These are phyloP conservation scores for Russula sp. DNA, from an alignment of 768 basidiomycete species.

Conservation along the genomic window DNA sequence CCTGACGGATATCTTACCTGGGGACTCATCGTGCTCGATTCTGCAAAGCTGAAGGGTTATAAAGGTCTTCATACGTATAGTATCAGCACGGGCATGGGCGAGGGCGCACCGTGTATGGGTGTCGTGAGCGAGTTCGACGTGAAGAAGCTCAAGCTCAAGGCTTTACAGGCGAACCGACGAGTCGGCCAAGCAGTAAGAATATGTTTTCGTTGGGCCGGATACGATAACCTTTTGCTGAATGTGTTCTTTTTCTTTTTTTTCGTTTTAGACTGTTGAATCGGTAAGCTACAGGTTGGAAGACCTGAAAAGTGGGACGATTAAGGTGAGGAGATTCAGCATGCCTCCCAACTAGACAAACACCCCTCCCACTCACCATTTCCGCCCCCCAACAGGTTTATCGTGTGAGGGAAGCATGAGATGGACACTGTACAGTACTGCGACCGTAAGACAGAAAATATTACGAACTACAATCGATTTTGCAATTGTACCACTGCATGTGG, in stretches of 20 bases:
- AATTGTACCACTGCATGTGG: slow-evolving; percentile 11
- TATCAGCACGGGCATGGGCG: slow-evolving; percentile 52
- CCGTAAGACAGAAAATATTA: background rate
- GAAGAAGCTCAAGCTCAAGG: slow-evolving; percentile 83
- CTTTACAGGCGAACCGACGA: slow-evolving; percentile 85
- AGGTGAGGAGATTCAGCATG: slow-evolving; percentile 46
- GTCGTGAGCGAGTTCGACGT: slow-evolving; percentile 78
- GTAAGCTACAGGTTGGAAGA: slow-evolving; percentile 89
- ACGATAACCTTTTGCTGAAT: slow-evolving; percentile 9
- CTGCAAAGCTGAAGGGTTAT: slow-evolving; percentile 74
- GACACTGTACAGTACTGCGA: background rate
- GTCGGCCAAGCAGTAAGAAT: slow-evolving; percentile 62
- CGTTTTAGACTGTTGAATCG: slow-evolving; percentile 57
- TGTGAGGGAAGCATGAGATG: slow-evolving; percentile 34
- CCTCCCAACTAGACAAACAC: background rate
- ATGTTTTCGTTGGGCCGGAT: slow-evolving; percentile 2
- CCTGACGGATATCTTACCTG: slow-evolving; percentile 78
- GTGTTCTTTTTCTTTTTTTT: background rate
- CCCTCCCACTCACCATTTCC: background rate
- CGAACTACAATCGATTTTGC: background rate
- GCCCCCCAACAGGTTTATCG: slow-evolving; percentile 34
- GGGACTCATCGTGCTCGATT: slow-evolving; percentile 75
- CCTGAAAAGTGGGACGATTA: slow-evolving; percentile 77
- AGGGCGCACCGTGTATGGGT: slow-evolving; percentile 60
- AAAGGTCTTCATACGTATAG: slow-evolving; percentile 77